Percentiles rank a stretch among this genome's conserved stretches.
phyloP scores from a whole-genome alignment of 495 filamentous ascomycete species.

The Hyaloscypha variabilis region DNA sequence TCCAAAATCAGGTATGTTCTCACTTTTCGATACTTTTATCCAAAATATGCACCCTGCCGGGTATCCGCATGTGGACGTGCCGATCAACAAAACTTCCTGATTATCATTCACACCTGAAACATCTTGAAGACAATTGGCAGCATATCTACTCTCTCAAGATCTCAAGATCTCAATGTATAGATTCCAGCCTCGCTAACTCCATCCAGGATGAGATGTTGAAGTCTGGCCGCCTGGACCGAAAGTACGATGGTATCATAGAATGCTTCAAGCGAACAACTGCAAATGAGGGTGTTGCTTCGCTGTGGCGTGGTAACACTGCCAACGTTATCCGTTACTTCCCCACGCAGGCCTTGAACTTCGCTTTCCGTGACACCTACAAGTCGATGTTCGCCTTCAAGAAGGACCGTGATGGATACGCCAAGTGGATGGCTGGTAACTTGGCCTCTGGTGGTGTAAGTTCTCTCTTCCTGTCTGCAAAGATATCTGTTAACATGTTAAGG shows the following conservation, averaged over 20 bases:
- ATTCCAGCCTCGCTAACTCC: slow-evolving; percentile 28
- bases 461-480: slow-evolving; percentile 4
- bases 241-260: slow-evolving; percentile 91
- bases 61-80: slow-evolving; percentile 22
- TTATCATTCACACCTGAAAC: not conserved
- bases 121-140: not conserved
- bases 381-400: slow-evolving; percentile 99
- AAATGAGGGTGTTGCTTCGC: slow-evolving; percentile 79
- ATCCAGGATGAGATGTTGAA: slow-evolving; percentile 99
- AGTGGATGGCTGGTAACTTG: slow-evolving; percentile 99
- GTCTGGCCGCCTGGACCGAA: slow-evolving; percentile 94
- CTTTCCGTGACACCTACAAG: slow-evolving; percentile 99
- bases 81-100: slow-evolving; percentile 7
- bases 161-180: slow-evolving; percentile 3
- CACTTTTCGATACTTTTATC: not conserved
- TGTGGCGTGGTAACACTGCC: slow-evolving; percentile 99
- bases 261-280: slow-evolving; percentile 90
- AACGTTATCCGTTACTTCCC: slow-evolving; percentile 99
- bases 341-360: slow-evolving; percentile 99
- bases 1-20: slow-evolving; percentile 96
- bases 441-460: slow-evolving; percentile 97
- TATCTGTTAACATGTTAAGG: slow-evolving; percentile 52
- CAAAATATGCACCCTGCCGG: slow-evolving; percentile 19
- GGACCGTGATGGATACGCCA: slow-evolving; percentile 95
- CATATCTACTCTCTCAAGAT: slow-evolving; percentile 17